Evolutionary conservation across 805 yeast species (phyloP), one percentile per base, ranked within the genome.

Genomic region (Wickerhamiella alocasiicola): DNA sequence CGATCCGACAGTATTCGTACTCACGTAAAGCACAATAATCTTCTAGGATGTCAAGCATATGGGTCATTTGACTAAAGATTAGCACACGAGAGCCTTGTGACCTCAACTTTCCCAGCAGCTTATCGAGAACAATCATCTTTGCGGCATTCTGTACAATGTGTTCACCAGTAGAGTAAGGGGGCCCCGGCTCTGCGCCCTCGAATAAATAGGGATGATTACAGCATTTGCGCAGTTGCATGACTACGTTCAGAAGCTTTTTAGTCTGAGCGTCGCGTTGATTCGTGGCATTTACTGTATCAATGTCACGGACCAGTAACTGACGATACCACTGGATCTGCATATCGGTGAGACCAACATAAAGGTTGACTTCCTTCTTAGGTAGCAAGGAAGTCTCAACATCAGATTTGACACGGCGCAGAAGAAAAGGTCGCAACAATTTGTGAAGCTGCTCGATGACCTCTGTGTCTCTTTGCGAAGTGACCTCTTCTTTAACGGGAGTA

Each of bases 121-220:
- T 85, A 55, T 87, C 97, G 41, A 87, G 63, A 28, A 87, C 81
- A 40, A 83, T 69, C 94, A 87, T 83, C 55, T 87, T 87, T 18
- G 94, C 95, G 2, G 94, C 70, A 57, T 87, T 88, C 61, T 55
- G 75, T 15, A 87, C 79, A 46, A 88, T 67, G 61, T 88, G 96
- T 57, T 87, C 96, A 57, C 85, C 96, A 1, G 94, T 87, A 1
- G 96, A 87, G 55, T 70, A 88, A 0, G 97, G 97, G 1, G 97
- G 97, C 6, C 97, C 97, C 0, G 96, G 97, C 58, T 87, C 97
- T 0, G 97, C 98, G n/a, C 97, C 96, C 56, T 88, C 96, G 55
- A 91, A 91, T 39, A 88, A 63, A 60, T 91, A 88, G 0, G 97
- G 97, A 59, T 91, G 98, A 56, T 91, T 88, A 59, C 97, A 91